Evolutionary conservation across 306 rosid species (phyloP).

Genomic region (Fragaria ananassa): DNA sequence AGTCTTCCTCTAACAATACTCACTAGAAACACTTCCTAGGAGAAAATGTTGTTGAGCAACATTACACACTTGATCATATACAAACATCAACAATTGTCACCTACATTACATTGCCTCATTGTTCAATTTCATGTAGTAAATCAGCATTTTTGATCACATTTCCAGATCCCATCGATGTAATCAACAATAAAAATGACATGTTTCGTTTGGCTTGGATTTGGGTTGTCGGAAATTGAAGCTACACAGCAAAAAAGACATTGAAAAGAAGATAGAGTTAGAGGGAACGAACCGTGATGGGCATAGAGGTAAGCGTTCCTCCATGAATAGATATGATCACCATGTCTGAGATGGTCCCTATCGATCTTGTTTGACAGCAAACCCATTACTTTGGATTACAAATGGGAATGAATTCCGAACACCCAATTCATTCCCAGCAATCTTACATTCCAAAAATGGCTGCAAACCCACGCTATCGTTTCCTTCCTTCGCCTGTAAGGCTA

Average conservation of each 20-base stretch:
- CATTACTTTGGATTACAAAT: constrained; percentile 29
- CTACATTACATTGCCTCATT: background rate
- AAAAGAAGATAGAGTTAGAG: background rate
- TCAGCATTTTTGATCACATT: background rate
- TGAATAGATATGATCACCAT: constrained; percentile 79
- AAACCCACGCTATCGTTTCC: too few species aligned
- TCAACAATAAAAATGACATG: background rate
- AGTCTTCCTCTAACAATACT: background rate
- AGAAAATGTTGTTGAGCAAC: background rate
- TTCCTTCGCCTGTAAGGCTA: too few species aligned
- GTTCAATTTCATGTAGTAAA: background rate
- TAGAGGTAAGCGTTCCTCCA: constrained; percentile 68
- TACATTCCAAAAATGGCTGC: too few species aligned
- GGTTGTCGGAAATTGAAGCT: background rate
- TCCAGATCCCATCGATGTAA: background rate
- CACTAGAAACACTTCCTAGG: background rate
- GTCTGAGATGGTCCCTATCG: constrained; percentile 37
- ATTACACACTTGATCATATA: background rate
- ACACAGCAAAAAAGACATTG: too few species aligned
- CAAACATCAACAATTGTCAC: background rate
- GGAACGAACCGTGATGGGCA: constrained; percentile 69
- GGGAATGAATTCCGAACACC: background rate
- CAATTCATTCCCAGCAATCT: too few species aligned
- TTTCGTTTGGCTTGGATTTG: background rate
- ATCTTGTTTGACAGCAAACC: constrained; percentile 63